A percentile compares a stretch with the other conserved stretches of the same genome.
Conservation (phyloP, 495 filamentous ascomycete species). For the Penicillium pancosmium region DNA sequence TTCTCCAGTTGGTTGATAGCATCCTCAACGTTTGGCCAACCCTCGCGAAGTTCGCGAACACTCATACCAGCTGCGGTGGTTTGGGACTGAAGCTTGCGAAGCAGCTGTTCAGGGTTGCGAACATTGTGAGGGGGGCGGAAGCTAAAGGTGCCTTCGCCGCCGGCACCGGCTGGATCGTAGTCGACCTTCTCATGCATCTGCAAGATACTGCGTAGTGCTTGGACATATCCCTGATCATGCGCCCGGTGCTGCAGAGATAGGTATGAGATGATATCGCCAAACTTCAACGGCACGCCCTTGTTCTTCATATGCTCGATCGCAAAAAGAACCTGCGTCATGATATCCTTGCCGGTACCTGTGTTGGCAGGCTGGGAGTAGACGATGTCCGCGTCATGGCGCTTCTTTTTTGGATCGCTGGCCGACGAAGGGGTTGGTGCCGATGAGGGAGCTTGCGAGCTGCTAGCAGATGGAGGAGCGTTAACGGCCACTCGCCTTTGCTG, state of each 20-base stretch:
- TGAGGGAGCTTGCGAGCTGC: constrained; percentile 45
- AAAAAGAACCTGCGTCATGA: constrained; percentile 83
- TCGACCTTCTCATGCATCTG: constrained; percentile 67
- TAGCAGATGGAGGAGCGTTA: constrained; percentile 35
- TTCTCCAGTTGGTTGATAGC: constrained; percentile 77
- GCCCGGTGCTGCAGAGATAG: constrained; percentile 64
- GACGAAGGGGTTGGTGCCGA: constrained; percentile 44
- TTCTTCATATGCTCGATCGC: constrained; percentile 82
- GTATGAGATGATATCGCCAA: constrained; percentile 74
- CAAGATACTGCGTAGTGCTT: constrained; percentile 47
- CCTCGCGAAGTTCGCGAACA: constrained; percentile 90
- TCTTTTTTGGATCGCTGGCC: constrained; percentile 55
- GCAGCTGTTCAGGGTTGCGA: constrained; percentile 69
- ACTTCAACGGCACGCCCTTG: constrained; percentile 70
- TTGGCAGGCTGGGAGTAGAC: constrained; percentile 78
- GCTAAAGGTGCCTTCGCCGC: constrained; percentile 67
- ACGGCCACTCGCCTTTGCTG: constrained; percentile 43
- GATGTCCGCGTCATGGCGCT: constrained; percentile 58
- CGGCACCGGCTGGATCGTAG: constrained; percentile 62
- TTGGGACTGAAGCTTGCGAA: constrained; percentile 77
- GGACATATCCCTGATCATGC: constrained; percentile 47
- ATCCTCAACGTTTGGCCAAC: constrained; percentile 82
- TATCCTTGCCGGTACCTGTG: constrained; percentile 75
- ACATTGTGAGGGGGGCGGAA: constrained; percentile 84
- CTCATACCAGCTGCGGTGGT: constrained; percentile 77